phyloP scores from a whole-genome alignment of 495 filamentous ascomycete species.

The Tuber calosporum region DNA sequence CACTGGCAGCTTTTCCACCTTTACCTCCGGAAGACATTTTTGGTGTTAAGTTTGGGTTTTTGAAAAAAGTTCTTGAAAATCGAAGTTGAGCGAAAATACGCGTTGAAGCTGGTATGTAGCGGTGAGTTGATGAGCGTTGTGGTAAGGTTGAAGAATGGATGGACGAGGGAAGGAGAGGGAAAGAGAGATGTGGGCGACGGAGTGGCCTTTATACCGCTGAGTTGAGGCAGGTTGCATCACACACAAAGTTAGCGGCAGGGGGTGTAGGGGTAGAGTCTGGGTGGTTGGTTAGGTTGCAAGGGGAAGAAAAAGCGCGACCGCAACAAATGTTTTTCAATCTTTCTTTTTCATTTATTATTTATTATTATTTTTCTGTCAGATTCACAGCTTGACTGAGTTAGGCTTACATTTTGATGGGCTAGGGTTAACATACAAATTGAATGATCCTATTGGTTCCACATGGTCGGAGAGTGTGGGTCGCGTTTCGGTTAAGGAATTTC shows the following conservation, averaged over 20 bases:
- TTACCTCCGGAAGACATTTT: slow-evolving; percentile 43
- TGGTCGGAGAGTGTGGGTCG: not conserved
- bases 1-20: slow-evolving; percentile 42
- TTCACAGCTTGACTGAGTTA: not conserved
- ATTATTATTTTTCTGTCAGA: not conserved
- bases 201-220: slow-evolving; percentile 37
- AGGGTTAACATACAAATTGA: not conserved
- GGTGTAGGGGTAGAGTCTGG: slow-evolving; percentile 31
- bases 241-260: slow-evolving; percentile 16
- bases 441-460: not conserved
- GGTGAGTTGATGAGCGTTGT: slow-evolving; percentile 31
- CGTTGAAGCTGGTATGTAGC: slow-evolving; percentile 28
- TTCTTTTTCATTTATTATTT: not conserved
- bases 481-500: not conserved
- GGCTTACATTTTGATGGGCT: not conserved
- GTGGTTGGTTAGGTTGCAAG: slow-evolving; percentile 36
- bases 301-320: slow-evolving; percentile 42
- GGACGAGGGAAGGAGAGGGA: slow-evolving; percentile 43
- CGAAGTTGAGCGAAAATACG: slow-evolving; percentile 28
- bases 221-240: slow-evolving; percentile 38
- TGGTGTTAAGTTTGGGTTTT: slow-evolving; percentile 35
- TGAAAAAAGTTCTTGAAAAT: slow-evolving; percentile 31
- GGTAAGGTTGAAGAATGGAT: slow-evolving; percentile 39
- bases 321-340: slow-evolving; percentile 30
- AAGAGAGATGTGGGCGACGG: slow-evolving; percentile 40